phyloP scores from a whole-genome alignment of 345 rosid species.

The Gossypium sturtianum region DNA sequence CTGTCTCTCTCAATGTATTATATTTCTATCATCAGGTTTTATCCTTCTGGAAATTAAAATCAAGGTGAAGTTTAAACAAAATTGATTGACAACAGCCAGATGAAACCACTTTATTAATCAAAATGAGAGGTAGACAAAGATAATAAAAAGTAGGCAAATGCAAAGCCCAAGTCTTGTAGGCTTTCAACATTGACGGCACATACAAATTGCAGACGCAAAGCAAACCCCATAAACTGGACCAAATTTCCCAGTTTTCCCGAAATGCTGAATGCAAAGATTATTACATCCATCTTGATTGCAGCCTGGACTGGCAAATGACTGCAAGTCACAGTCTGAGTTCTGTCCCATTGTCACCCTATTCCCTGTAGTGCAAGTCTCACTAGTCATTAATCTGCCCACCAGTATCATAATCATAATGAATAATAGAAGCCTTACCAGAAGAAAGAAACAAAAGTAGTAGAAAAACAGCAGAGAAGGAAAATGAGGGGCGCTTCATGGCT shows the following conservation, averaged over 20 bases:
- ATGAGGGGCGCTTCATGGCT: conserved; percentile 1
- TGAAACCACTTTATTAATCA: neutral
- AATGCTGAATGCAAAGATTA: neutral
- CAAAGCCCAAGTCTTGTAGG: neutral
- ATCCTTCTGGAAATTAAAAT: too few relatives aligned
- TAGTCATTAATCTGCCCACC: neutral
- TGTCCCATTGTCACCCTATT: neutral
- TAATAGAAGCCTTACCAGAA: neutral
- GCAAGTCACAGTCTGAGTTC: neutral
- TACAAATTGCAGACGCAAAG: neutral
- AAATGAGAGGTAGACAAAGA: neutral
- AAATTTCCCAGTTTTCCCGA: conserved; percentile 1
- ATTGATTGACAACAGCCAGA: neutral
- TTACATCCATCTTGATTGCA: neutral
- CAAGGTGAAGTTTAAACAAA: too few relatives aligned
- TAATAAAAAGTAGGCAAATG: too few relatives aligned
- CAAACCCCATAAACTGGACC: neutral
- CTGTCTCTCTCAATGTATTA: too few relatives aligned
- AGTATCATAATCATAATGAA: neutral
- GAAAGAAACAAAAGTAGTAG: neutral
- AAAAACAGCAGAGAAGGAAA: neutral
- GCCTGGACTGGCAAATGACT: neutral
- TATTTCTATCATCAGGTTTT: too few relatives aligned
- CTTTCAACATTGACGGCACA: neutral
- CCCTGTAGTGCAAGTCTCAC: neutral